phyloP scores from a whole-genome alignment of 495 filamentous ascomycete species.

The Tuber umbilicatum region DNA sequence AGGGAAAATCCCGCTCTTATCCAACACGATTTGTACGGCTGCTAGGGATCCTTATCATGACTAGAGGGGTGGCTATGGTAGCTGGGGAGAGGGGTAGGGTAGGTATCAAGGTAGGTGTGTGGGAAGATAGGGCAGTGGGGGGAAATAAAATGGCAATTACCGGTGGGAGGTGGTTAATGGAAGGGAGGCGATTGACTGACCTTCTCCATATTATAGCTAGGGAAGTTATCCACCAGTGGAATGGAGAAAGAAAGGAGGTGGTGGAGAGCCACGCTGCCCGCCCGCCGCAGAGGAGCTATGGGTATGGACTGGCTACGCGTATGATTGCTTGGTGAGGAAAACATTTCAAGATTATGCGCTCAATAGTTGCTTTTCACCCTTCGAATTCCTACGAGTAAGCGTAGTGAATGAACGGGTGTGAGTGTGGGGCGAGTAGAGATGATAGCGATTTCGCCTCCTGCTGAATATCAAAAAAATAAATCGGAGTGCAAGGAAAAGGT shows the following conservation, averaged over 20 bases:
- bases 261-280: not conserved
- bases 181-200: not conserved
- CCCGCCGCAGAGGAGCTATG: not conserved
- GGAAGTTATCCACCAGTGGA: not conserved
- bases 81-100: not conserved
- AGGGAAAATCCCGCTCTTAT: not conserved
- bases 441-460: slow-evolving; percentile 1
- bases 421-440: not conserved
- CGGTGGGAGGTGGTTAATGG: not conserved
- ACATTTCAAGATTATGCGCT: not conserved
- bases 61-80: not conserved
- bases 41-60: slow-evolving; percentile 1
- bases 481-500: not conserved
- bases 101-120: not conserved
- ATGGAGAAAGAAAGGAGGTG: not conserved
- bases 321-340: not conserved
- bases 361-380: not conserved
- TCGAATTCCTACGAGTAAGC: not conserved
- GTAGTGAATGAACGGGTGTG: not conserved
- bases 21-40: not conserved
- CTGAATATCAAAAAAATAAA: not conserved
- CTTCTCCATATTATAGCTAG: not conserved
- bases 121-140: not conserved
- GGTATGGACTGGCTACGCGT: not conserved
- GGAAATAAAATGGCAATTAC: not conserved